Base-by-base conservation (phyloP, 2,329 filamentous ascomycete species). In the Monosporascus sp. region DNA sequence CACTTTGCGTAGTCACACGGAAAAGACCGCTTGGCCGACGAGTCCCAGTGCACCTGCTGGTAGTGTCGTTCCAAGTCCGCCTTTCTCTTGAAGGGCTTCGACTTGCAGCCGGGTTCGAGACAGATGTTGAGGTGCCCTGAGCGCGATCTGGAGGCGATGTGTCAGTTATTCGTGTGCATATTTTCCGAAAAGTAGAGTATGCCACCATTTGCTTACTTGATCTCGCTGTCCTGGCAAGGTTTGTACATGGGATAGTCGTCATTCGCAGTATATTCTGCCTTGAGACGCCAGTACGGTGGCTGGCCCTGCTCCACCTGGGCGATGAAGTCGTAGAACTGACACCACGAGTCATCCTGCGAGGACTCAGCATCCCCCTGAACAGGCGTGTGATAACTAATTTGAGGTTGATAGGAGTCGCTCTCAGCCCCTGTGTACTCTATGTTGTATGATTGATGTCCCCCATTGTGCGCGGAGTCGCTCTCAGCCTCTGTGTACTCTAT, bases 1-100 rank as follows among this genome's bases (percentile, higher is more conserved):
- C 81, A 83, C 50, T 65, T 70, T 19, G 68, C 64, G 60, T 81
- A 82, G 70, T 83, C 80, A 65, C 81, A 84, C 20, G 63, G 66
- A 60, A 71, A 79, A 19, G 70, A 65, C 14, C 72, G 68, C 57
- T 77, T 78, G 48, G 72, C 61, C 19, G 67, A 66, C 2, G 70
- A 68, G 0, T 70, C 68, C 14, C 67, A 65, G 63, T 84, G 81
- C 17, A 74, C 71, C 59, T 79, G 77, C 50, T 70, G 69, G 61
- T 74, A 73, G 65, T 84, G 81, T 17, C 81, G 74, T 49, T 78
- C 71, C 9, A 82, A 74, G 64, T 84, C 81, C 11, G 80, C 79
- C 51, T 73, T 72, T 35, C 81, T 75, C 61, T 72, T 73, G 63
- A 82, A 83, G 1, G 71, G 70, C 49, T 72, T 72, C 31, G 70